These are phyloP conservation scores for Fusarium robinianum DNA, from an alignment of 2,329 filamentous ascomycete genomes.

Conservation along the genomic window DNA sequence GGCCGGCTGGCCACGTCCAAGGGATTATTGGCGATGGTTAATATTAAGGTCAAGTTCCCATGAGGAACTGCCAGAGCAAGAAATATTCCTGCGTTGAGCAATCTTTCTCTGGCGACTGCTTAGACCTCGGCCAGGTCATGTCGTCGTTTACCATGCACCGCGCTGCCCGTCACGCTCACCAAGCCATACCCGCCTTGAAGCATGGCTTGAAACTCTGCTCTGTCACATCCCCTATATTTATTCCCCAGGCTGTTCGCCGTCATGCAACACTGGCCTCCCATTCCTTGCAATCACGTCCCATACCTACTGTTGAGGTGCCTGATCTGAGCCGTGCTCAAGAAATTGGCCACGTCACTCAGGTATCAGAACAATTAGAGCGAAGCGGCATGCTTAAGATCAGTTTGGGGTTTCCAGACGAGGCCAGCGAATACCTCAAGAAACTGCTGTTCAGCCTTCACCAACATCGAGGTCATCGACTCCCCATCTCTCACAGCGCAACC, in stretches of 20 bases:
- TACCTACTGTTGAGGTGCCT: constrained; percentile 20
- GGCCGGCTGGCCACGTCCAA: too few relatives aligned
- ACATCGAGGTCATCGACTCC: constrained; percentile 42
- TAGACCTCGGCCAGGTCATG: background rate
- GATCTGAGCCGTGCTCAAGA: constrained; percentile 19
- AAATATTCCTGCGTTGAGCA: background rate
- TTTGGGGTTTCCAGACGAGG: constrained; percentile 39
- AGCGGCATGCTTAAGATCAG: constrained; percentile 45
- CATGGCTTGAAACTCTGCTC: background rate
- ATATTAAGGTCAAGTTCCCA: background rate
- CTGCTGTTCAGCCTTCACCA: constrained; percentile 42
- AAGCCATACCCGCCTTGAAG: background rate
- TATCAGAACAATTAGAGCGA: constrained; percentile 20
- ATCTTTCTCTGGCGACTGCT: background rate
- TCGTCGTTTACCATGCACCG: constrained; percentile 4
- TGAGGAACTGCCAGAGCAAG: background rate
- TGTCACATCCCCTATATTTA: background rate
- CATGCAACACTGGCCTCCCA: constrained; percentile 9
- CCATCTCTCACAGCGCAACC: constrained; percentile 47
- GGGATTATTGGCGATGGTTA: too few relatives aligned
- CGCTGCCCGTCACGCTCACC: background rate
- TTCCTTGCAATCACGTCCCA: constrained; percentile 3
- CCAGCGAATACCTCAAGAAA: constrained; percentile 42
- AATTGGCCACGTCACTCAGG: constrained; percentile 19
- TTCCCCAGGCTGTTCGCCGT: background rate